Evolutionary conservation across 1,284 basidiomycete species (phyloP), one percentile per base, ranked within the genome.

Genomic region (Phellopilus nigrolimitatus): DNA sequence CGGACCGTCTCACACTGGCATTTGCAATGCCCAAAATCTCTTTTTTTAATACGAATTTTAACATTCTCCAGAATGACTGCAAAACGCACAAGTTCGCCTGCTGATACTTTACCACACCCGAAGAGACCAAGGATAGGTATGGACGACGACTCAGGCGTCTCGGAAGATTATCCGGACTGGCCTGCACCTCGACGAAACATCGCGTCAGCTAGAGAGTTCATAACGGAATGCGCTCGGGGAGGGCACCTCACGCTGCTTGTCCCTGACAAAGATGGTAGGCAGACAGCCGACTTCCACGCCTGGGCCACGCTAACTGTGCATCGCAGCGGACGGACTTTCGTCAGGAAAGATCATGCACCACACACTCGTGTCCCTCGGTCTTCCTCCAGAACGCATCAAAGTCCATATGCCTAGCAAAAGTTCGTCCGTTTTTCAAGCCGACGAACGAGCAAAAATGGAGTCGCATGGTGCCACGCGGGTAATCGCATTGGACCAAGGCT

Each of bases 361-460:
- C 43, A 66, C 64, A 4, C 63, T 68, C 34, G 19, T 57, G 19
- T 50, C 59, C 13, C 61, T 67, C 12, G 65, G 64, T n/a, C 60
- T 63, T 37, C 21, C 57, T 1, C 43, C 56, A 6, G 22, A 53
- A 8, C 44, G 37, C 24, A 46, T 68, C 28, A 44, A 43, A n/a
- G 60, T 63, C 3, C 65, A 68, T 52, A 65, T 68, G 49, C 59
- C 65, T 19, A 51, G 53, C 4, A 66, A 66, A 47, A 61, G 64
- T 12, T 54, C 63, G 7, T 66, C 65, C 45, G 59, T 65, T 8
- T 64, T 66, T 47, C 48, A 56, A 4, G 45, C 50, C 13, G 45
- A 55, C n/a, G 64, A 65, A 55, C 57, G 61, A 31, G 55, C 42
- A 28, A 56, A 49, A 12, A 62, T 67, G 38, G 55, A 57, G 4